Evolutionary conservation across 2,329 filamentous ascomycete species (phyloP).

Genomic region (Rugonectria rugulosa): DNA sequence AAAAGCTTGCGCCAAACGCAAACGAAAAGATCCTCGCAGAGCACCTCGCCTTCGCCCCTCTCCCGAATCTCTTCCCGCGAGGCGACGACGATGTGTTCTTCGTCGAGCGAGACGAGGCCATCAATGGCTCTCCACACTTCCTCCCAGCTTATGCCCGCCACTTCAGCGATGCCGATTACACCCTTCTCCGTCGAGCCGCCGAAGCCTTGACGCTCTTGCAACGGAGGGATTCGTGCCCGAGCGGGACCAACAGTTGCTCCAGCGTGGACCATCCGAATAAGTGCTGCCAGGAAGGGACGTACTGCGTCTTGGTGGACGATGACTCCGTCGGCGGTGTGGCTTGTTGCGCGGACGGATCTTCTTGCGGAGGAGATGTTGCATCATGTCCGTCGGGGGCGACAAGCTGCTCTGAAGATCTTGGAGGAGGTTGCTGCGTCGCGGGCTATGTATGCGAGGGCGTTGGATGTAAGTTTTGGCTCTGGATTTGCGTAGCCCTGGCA

Average conservation of each 20-base stretch:
- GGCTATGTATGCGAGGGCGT: slow-evolving; percentile 74
- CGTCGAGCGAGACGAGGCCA: slow-evolving; percentile 37
- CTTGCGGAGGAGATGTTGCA: slow-evolving; percentile 69
- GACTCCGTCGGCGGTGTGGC: slow-evolving; percentile 72
- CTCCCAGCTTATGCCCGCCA: slow-evolving; percentile 62
- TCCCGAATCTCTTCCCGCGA: slow-evolving; percentile 36
- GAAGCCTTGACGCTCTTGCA: slow-evolving; percentile 58
- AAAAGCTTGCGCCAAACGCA: slow-evolving; percentile 75
- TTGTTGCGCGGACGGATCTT: slow-evolving; percentile 73
- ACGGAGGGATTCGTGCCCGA: slow-evolving; percentile 72
- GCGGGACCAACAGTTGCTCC: slow-evolving; percentile 70
- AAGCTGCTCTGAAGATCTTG: slow-evolving; percentile 69
- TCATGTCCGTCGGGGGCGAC: slow-evolving; percentile 68
- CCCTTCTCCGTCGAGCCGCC: slow-evolving; percentile 52
- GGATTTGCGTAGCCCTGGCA: background rate
- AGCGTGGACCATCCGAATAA: slow-evolving; percentile 72
- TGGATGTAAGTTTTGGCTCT: slow-evolving; percentile 66
- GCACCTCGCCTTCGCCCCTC: slow-evolving; percentile 62
- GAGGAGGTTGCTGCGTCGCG: slow-evolving; percentile 79
- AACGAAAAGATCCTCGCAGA: slow-evolving; percentile 78
- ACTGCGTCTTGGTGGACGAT: slow-evolving; percentile 70
- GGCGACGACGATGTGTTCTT: slow-evolving; percentile 42
- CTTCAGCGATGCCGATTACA: slow-evolving; percentile 36
- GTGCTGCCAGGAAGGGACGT: slow-evolving; percentile 73
- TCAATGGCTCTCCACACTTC: slow-evolving; percentile 40